Evolutionary conservation across 1,139 yeast genomes (phyloP), one percentile per base, ranked within the genome.

Genomic region (Debaryomyces nepalensis): DNA sequence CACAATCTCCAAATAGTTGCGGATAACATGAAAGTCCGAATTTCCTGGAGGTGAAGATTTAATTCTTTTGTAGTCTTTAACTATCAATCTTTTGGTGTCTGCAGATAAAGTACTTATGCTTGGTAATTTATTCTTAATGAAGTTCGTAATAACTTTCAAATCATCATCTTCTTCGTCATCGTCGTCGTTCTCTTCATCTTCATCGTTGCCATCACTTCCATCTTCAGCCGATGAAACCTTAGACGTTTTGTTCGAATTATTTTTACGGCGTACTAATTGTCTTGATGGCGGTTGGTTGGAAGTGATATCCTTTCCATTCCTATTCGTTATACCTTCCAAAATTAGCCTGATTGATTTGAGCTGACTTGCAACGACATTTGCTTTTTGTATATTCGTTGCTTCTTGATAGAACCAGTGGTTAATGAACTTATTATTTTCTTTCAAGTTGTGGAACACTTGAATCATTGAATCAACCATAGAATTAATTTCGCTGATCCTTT

Each of bases 1-100:
- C 7, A 86, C 77, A 38, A 85, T 79, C 52, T 86, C 95, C 41
- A 86, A 70, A 58, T 86, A 86, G 38, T 84, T 81, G 20, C 89
- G 64, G 42, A 85, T 72, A 2, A 85, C 89, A 57, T 85, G 88
- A 61, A 81, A 84, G 57, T 86, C 95, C 1, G 90, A 82, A 43
- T 84, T 84, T 2, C 80, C 80, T 2, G 86, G 79, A 33, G 81
- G 82, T 62, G 87, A 75, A 16, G 82, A 69, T 51, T 78, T 76
- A 54, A 86, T 70, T 22, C 90, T 68, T 53, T 78, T 79, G 54
- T 73, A 76, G 54, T 86, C 95, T 45, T 85, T 82, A n/a, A 68
- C 52, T 15, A 84, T 77, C 26, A 83, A 71, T 38, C 81, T 66
- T 41, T 75, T 75, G 10, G 86, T 84, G 57, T 84, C 89, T 7